Percentiles rank a stretch among this genome's conserved stretches.
phyloP scores from a whole-genome alignment of 768 basidiomycete genomes.

The Auricularia auricula-judae region DNA sequence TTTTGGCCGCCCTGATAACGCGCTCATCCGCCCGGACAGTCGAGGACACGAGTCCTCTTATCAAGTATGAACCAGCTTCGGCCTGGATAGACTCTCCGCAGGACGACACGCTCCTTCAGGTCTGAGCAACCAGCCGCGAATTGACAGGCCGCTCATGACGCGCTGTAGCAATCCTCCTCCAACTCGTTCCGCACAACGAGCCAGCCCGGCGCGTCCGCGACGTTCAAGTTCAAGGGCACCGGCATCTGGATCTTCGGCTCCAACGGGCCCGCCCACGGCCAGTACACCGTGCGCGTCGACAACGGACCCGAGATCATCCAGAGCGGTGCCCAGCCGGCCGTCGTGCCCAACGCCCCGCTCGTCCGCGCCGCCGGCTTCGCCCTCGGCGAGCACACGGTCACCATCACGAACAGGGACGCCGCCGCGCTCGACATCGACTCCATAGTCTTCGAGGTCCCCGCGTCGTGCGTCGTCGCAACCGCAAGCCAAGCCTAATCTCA shows the following conservation, averaged over 20 bases:
- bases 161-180: not conserved
- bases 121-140: not conserved
- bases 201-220: constrained; percentile 35
- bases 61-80: not conserved
- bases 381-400: constrained; percentile 36
- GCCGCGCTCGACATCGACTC: constrained; percentile 40
- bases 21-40: constrained; percentile 22
- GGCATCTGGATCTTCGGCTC: constrained; percentile 44
- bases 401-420: constrained; percentile 26
- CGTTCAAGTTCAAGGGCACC: constrained; percentile 42
- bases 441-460: constrained; percentile 27
- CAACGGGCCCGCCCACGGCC: constrained; percentile 33
- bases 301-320: constrained; percentile 25
- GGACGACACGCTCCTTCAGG: not conserved
- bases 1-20: constrained; percentile 35
- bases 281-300: constrained; percentile 35
- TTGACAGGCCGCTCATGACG: not conserved
- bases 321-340: constrained; percentile 20
- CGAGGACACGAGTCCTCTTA: not conserved
- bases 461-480: constrained; percentile 12
- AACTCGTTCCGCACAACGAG: constrained; percentile 15
- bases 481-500: constrained; percentile 3
- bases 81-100: not conserved
- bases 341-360: constrained; percentile 28
- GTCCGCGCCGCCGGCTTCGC: constrained; percentile 31